phyloP scores from a whole-genome alignment of 2,329 filamentous ascomycete genomes.

The Alternaria sp. region DNA sequence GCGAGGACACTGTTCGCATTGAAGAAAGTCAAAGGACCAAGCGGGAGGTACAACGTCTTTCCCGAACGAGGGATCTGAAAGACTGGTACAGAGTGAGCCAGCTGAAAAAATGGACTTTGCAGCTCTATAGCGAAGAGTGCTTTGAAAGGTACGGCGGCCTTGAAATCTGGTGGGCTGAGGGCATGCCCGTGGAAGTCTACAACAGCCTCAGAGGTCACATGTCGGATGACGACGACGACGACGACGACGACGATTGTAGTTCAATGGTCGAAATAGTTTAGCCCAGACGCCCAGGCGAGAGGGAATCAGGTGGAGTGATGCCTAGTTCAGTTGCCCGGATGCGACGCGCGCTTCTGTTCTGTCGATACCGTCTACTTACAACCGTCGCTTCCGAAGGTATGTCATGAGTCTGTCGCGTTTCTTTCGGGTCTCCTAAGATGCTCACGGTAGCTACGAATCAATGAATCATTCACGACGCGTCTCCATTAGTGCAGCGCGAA shows the following conservation, averaged over 20 bases:
- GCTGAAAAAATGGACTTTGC: constrained; percentile 35
- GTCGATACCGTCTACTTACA: not conserved
- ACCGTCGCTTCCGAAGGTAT: not conserved
- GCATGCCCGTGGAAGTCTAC: constrained; percentile 37
- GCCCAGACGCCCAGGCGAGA: not conserved
- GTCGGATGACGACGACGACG: constrained; percentile 20
- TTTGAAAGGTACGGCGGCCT: constrained; percentile 36
- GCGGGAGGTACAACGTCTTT: constrained; percentile 12
- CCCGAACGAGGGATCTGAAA: constrained; percentile 12
- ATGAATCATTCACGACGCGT: not conserved
- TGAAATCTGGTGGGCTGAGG: constrained; percentile 31
- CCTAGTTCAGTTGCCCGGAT: not conserved
- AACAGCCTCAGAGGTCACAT: constrained; percentile 25
- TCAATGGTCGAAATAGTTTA: not conserved
- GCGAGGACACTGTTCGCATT: constrained; percentile 15
- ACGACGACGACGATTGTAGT: constrained; percentile 1
- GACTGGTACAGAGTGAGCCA: constrained; percentile 15
- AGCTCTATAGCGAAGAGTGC: constrained; percentile 39
- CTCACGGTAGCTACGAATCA: not conserved
- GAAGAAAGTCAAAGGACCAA: constrained; percentile 7
- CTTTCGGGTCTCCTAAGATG: not conserved
- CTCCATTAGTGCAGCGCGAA: not conserved
- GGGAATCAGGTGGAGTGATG: not conserved
- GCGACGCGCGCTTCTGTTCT: not conserved
- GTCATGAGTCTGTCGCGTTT: not conserved